These are phyloP conservation scores for Lepidopterella palustris DNA, from an alignment of 495 filamentous ascomycete genomes.

Conservation along the genomic window DNA sequence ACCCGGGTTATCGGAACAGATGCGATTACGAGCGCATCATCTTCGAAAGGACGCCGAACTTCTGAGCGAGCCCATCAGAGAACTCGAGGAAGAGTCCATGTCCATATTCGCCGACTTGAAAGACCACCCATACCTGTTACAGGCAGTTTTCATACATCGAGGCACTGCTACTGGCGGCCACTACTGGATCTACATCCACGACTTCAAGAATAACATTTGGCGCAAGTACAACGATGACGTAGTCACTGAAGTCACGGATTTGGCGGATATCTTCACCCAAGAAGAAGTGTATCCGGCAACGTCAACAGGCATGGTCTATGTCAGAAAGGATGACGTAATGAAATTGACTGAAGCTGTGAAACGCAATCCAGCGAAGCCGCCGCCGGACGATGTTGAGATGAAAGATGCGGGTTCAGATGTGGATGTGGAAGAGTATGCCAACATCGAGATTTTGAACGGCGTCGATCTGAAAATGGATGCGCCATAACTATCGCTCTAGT, in stretches of 20 bases:
- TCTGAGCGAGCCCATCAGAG: conserved; percentile 46
- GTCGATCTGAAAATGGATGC: neutral
- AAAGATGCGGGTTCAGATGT: conserved; percentile 6
- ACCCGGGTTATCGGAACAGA: conserved; percentile 3
- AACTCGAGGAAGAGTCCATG: conserved; percentile 48
- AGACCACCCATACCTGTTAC: conserved; percentile 69
- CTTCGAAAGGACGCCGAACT: conserved; percentile 20
- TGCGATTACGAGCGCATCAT: neutral
- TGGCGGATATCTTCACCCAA: conserved; percentile 57
- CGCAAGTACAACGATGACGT: conserved; percentile 87
- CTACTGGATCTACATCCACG: conserved; percentile 95
- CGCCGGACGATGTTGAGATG: conserved; percentile 15
- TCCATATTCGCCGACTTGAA: conserved; percentile 55
- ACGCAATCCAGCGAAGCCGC: conserved; percentile 35
- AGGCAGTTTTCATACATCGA: conserved; percentile 87
- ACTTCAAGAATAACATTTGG: conserved; percentile 76
- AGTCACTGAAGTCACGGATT: conserved; percentile 61
- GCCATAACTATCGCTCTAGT: neutral
- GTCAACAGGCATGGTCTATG: conserved; percentile 85
- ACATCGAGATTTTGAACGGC: conserved; percentile 10
- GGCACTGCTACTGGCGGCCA: conserved; percentile 66
- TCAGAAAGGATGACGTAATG: conserved; percentile 56
- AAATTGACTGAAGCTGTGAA: conserved; percentile 56
- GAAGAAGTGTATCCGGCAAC: conserved; percentile 45
- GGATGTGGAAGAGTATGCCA: neutral